Conservation (phyloP, 2,329 filamentous ascomycete species). For the Chaetomium globosum region DNA sequence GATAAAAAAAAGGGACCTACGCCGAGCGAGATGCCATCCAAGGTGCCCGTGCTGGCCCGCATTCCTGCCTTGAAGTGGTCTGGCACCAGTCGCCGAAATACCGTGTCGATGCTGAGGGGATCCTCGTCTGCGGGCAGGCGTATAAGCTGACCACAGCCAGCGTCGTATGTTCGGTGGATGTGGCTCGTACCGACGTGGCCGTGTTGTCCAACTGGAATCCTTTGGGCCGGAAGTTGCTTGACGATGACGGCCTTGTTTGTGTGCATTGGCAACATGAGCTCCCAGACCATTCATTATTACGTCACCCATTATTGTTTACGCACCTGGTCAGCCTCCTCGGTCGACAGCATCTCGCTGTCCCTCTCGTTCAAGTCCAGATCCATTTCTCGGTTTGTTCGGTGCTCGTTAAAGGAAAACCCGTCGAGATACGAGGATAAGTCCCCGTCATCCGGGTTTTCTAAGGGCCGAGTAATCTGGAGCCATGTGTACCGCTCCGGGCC, state of each 20-base stretch:
- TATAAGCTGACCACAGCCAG: conserved; percentile 74
- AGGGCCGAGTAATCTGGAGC: conserved; percentile 58
- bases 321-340: conserved; percentile 58
- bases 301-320: conserved; percentile 8
- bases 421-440: conserved; percentile 53
- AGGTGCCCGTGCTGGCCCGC: conserved; percentile 58
- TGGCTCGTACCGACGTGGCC: conserved; percentile 69
- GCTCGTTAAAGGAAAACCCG: conserved; percentile 48
- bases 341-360: conserved; percentile 52
- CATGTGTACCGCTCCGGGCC: conserved; percentile 55
- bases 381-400: background rate
- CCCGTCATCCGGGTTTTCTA: conserved; percentile 49
- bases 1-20: conserved; percentile 54
- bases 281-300: background rate
- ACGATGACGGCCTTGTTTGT: conserved; percentile 26
- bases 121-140: conserved; percentile 57
- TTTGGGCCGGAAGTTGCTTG: conserved; percentile 12
- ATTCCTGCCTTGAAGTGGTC: conserved; percentile 64
- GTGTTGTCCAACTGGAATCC: background rate
- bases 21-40: conserved; percentile 75
- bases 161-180: conserved; percentile 72
- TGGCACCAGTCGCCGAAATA: conserved; percentile 72
- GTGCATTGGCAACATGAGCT: conserved; percentile 9
- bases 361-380: background rate
- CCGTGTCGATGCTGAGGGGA: conserved; percentile 65